Base-by-base conservation (phyloP, 2,329 filamentous ascomycete genomes). In the Beauveria pseudobassiana region DNA sequence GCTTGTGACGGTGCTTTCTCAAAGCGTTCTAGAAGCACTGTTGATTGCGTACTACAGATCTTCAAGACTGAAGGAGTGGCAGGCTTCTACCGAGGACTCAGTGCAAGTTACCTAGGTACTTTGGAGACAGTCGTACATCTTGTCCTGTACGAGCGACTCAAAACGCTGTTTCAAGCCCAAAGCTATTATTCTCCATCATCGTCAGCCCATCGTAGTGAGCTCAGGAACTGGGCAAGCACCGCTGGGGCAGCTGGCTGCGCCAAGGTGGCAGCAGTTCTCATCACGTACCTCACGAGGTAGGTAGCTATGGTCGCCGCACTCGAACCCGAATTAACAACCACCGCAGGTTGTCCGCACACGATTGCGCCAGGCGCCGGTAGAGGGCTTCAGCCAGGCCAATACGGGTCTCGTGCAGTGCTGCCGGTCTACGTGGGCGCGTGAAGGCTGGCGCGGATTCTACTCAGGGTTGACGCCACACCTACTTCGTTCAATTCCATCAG, bases 121-220 rank as follows among this genome's bases (percentile, higher is more conserved):
- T 88, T 89, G 2, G 93, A 97, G 78, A 93, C 88, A 66, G 95
- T 93, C 5, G 75, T 96, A 69, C 93, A 97, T 73, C 96, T 92
- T 91, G 87, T 96, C 69, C 77, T 97, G 67, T 98, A 97, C 75
- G 93, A 98, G 77, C 88, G 92, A 73, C 87, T 96, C 80, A 97
- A 97, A 81, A 79, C 83, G 26, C 16, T 79, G 80, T 18, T 77
- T 96, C 40, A 83, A 82, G 50, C 76, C 77, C 52, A 80, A 91
- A 63, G 42, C 26, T 30, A 1, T 30, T 30, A 3, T 42, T 28
- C 16, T n/a, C 88, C 89, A 81, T 68, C n/a, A n/a, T 9, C 42
- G 5, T 22, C 42, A 3, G 30, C 4, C 18, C 57, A 46, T 57
- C 77, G 75, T 59, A 80, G 84, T 56, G 79, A 72, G 64, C 76